Base-by-base conservation (phyloP, 192 early-diverging fungal genomes). In the Globomyces pollinis-pini region DNA sequence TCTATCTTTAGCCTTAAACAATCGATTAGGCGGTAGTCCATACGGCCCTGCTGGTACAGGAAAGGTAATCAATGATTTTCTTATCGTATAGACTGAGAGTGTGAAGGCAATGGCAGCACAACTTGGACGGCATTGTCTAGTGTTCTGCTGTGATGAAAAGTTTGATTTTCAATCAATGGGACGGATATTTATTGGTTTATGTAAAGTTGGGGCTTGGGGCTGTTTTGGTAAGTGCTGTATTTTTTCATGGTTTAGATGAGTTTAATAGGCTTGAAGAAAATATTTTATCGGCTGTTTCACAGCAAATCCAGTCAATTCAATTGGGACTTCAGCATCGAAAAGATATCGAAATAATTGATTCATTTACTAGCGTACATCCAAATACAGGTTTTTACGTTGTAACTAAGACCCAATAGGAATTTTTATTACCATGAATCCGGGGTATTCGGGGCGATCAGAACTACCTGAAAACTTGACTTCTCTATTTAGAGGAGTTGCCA, bases 81-180 rank as follows among this genome's bases (percentile, higher is more conserved):
- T n/a, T n/a, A n/a, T 47, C 23, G 28, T 26, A 47, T 43, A 47
- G 73, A 99, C 96, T 1, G 97, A 99, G 71, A 91, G 90, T 12
- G 96, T 96, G 57, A 99, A 99, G 69, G 93, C 97, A 0, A 74
- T 99, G 61, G 97, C 93, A 60, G 78, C 83, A 29, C 90, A 95
- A 59, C 77, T 99, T 18, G 98, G 98, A 7, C 83, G 96, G 23
- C 96, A 96, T 69, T 90, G 91, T 23, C 89, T 99, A 53, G 98
- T 99, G 30, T 98, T 99, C 67, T 99, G 98, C 77, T 99, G 98
- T 74, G 98, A 99, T 65, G 98, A 99, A 76, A 96, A 89, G 63
- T 99, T 99, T 78, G 98, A 99, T 73, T 99, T 98, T 80, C 93
- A 98, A 67, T 94, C 98, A 26, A 98, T 99, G 94, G 98, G 98